Percentiles rank a stretch among this genome's conserved stretches.
These are phyloP conservation scores for Kockiozyma suomiensis DNA, from an alignment of 805 yeast genomes.

Conservation along the genomic window DNA sequence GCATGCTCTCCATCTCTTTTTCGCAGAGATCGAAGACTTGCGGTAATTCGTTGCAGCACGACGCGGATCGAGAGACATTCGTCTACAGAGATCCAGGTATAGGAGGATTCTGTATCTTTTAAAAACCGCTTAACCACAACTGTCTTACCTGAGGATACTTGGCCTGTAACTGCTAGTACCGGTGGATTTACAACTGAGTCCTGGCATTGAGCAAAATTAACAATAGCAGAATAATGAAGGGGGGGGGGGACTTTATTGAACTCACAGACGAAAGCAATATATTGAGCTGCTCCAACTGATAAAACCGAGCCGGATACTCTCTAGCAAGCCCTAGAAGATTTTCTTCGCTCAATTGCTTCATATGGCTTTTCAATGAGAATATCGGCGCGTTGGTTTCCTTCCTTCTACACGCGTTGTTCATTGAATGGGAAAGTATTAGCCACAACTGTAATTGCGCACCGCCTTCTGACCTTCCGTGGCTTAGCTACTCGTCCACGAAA, in stretches of 20 bases:
- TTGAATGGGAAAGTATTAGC: slow-evolving; percentile 1
- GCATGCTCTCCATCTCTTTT: not conserved
- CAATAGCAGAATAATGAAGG: not conserved
- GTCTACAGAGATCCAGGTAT: slow-evolving; percentile 28
- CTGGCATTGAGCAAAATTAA: not conserved
- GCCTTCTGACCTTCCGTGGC: not conserved
- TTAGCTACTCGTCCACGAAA: slow-evolving; percentile 9
- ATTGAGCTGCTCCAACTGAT: slow-evolving; percentile 21
- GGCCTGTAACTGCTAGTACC: slow-evolving; percentile 16
- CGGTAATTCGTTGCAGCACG: slow-evolving; percentile 20
- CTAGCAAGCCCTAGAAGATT: slow-evolving; percentile 6
- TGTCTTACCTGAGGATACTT: slow-evolving; percentile 21
- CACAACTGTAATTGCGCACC: not conserved
- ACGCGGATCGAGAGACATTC: slow-evolving; percentile 23
- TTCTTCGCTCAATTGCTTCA: slow-evolving; percentile 1
- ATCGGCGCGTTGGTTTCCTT: not conserved
- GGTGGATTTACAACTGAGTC: slow-evolving; percentile 22
- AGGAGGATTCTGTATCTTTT: not conserved
- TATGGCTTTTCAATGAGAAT: not conserved
- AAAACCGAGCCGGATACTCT: slow-evolving; percentile 19
- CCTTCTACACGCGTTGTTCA: too few species aligned
- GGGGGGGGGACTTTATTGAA: not conserved
- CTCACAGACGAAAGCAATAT: slow-evolving; percentile 21
- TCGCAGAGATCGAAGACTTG: slow-evolving; percentile 3
- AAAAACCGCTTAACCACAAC: slow-evolving; percentile 13